Conservation (phyloP, 106 monocot species). For the Narthecium ossifragum region DNA sequence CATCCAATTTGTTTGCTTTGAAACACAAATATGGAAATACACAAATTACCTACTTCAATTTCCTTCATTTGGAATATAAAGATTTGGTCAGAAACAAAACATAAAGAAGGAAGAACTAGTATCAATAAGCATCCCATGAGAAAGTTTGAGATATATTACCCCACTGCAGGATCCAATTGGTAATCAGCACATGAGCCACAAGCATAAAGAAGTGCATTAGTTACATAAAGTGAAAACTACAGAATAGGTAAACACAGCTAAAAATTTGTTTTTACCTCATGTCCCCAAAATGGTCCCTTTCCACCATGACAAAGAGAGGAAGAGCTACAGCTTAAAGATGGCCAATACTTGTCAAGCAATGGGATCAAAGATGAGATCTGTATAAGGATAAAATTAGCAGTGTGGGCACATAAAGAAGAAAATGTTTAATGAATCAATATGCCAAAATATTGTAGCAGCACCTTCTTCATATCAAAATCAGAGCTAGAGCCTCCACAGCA, state of each 20-base stretch:
- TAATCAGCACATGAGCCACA: constrained; percentile 16
- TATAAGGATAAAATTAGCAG: not conserved
- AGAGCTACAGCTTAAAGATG: constrained; percentile 73
- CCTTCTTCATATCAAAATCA: constrained; percentile 70
- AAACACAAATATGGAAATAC: no score
- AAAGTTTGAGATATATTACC: constrained; percentile 38
- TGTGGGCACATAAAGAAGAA: not conserved
- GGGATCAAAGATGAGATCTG: constrained; percentile 68
- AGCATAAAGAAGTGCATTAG: constrained; percentile 13
- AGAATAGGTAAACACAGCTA: no score
- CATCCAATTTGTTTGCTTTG: no score
- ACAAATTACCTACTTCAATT: no score
- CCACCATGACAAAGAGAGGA: constrained; percentile 66
- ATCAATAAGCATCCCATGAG: no score
- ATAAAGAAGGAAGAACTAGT: no score
- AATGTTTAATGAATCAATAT: no score
- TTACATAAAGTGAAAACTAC: not conserved
- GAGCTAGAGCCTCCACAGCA: constrained; percentile 46
- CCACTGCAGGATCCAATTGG: constrained; percentile 54
- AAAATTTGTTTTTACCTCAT: constrained; percentile 55
- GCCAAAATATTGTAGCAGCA: no score
- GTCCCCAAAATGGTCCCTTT: constrained; percentile 92
- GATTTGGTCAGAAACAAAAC: no score
- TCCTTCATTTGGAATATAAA: no score
- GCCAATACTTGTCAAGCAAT: constrained; percentile 76